phyloP scores from a whole-genome alignment of 805 yeast genomes.

The Kodamaea jinghongensis region DNA sequence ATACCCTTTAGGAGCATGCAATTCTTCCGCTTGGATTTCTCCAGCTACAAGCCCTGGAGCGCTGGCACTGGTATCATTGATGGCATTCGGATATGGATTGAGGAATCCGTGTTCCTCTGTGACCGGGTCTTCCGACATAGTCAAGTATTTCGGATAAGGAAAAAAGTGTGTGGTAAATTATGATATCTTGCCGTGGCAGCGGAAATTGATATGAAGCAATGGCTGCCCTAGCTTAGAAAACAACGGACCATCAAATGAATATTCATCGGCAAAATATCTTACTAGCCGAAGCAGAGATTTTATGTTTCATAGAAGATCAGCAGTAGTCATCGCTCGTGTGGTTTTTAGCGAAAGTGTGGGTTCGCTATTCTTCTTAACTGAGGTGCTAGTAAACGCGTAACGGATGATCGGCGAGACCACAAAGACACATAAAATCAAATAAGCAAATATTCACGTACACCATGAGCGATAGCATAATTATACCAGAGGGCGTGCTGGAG shows the following conservation, averaged over 20 bases:
- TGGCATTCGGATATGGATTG: conserved; percentile 13
- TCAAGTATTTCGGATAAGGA: background rate
- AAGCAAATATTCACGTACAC: background rate
- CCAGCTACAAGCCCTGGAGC: conserved; percentile 34
- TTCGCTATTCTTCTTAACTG: too few relatives aligned
- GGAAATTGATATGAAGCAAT: too few relatives aligned
- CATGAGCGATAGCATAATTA: conserved; percentile 9
- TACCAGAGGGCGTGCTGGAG: conserved; percentile 7
- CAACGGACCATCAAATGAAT: too few relatives aligned
- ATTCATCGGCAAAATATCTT: too few relatives aligned
- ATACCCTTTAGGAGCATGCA: conserved; percentile 3
- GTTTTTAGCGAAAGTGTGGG: too few relatives aligned
- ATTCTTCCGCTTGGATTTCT: conserved; percentile 35
- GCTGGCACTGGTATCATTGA: conserved; percentile 32
- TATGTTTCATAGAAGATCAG: too few relatives aligned
- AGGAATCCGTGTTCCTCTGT: conserved; percentile 1
- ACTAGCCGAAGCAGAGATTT: too few relatives aligned
- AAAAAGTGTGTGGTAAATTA: background rate
- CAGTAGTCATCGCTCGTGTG: too few relatives aligned
- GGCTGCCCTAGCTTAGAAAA: too few relatives aligned
- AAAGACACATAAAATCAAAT: background rate
- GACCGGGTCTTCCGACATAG: background rate
- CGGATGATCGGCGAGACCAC: too few relatives aligned
- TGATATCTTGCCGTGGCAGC: too few relatives aligned
- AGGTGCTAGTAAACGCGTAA: too few relatives aligned